Conservation (phyloP, 139 green algal genomes). For the Coelastrella sp. region DNA sequence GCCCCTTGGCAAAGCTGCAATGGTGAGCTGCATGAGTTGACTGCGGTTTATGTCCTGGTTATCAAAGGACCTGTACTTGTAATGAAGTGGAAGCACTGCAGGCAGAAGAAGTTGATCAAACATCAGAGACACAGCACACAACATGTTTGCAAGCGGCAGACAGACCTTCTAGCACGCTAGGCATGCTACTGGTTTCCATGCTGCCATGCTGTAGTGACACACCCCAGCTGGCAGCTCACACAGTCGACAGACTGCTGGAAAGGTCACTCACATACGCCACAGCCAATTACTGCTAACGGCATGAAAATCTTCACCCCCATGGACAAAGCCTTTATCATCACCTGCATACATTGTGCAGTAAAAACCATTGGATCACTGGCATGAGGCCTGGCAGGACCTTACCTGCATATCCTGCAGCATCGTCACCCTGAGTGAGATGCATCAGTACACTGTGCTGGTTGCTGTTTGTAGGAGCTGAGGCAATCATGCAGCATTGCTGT, state of each 20-base stretch:
- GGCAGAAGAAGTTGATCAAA: background rate
- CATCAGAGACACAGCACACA: background rate
- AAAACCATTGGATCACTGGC: too few relatives aligned
- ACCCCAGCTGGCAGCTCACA: too few relatives aligned
- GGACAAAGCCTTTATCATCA: conserved; percentile 44
- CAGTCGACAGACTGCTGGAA: too few relatives aligned
- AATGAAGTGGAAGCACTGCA: conserved; percentile 48
- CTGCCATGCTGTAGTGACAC: too few relatives aligned
- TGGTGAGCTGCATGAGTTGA: conserved; percentile 45
- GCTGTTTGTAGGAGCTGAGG: background rate
- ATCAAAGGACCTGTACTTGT: background rate
- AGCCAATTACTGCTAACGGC: conserved; percentile 48
- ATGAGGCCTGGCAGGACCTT: too few relatives aligned
- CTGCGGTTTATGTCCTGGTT: conserved; percentile 17
- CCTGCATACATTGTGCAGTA: background rate
- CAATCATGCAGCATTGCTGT: too few relatives aligned
- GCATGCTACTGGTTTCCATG: too few relatives aligned
- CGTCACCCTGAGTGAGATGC: too few relatives aligned
- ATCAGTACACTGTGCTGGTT: background rate
- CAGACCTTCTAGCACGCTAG: too few relatives aligned
- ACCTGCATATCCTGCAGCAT: background rate
- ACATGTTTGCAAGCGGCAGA: too few relatives aligned
- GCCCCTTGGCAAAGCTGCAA: conserved; percentile 41
- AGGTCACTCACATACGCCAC: conserved; percentile 37
- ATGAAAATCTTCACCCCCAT: conserved; percentile 41